These are phyloP conservation scores for Sesbania bispinosa DNA, from an alignment of 306 rosid species.

Conservation along the genomic window DNA sequence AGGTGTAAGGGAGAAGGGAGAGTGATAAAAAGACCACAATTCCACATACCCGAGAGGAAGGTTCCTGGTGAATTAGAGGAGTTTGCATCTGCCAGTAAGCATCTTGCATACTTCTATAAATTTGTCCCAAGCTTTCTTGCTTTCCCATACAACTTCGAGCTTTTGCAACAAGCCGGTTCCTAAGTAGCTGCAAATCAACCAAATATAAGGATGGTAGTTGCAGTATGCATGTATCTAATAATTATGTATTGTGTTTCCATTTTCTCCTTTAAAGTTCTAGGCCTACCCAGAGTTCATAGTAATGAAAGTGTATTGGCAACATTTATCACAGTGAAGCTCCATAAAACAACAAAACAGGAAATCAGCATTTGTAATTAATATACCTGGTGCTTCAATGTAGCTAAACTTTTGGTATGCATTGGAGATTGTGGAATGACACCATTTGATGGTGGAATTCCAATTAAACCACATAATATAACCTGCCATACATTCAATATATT, in stretches of 20 bases:
- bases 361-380: background rate
- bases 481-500: slow-evolving; percentile 31
- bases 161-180: slow-evolving; percentile 50
- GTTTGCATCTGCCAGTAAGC: slow-evolving; percentile 73
- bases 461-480: slow-evolving; percentile 76
- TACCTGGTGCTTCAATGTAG: slow-evolving; percentile 84
- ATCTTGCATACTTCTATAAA: slow-evolving; percentile 71
- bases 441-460: slow-evolving; percentile 81
- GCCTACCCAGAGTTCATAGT: background rate
- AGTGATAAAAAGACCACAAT: background rate
- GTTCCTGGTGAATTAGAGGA: slow-evolving; percentile 53
- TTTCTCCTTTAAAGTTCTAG: background rate
- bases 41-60: slow-evolving; percentile 44
- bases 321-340: slow-evolving; percentile 10
- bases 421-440: slow-evolving; percentile 93
- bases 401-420: slow-evolving; percentile 79
- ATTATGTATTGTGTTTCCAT: background rate
- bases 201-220: background rate
- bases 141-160: slow-evolving; percentile 54
- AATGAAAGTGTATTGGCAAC: background rate
- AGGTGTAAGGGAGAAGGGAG: slow-evolving; percentile 5
- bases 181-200: slow-evolving; percentile 49
- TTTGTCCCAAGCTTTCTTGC: slow-evolving; percentile 59
- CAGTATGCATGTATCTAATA: background rate
- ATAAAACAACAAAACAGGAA: background rate